Evolutionary conservation across 2,329 filamentous ascomycete species (phyloP).

Genomic region (Stemphylium beticola): DNA sequence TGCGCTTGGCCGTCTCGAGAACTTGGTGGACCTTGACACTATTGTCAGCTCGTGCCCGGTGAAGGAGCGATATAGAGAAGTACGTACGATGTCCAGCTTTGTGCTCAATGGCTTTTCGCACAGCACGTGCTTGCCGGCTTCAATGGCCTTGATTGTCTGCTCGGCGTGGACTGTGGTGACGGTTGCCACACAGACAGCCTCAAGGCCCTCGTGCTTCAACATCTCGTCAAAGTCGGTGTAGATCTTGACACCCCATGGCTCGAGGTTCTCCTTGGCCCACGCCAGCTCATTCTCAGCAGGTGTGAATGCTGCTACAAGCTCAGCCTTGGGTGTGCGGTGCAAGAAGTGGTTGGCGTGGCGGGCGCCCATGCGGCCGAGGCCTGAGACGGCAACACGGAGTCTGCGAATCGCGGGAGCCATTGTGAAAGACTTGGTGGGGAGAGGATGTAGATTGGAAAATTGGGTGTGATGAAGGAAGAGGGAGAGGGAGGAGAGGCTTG

Average conservation of each 20-base stretch:
- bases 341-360: constrained; percentile 57
- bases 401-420: constrained; percentile 47
- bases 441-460: too few species aligned
- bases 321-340: constrained; percentile 53
- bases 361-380: constrained; percentile 59
- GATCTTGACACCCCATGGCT: constrained; percentile 58
- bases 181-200: constrained; percentile 62
- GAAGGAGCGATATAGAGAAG: neutral
- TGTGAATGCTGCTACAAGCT: constrained; percentile 57
- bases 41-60: neutral
- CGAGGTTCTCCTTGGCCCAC: constrained; percentile 60
- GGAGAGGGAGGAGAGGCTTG: too few species aligned
- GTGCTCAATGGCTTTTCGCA: constrained; percentile 68
- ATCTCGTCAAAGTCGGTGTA: constrained; percentile 64
- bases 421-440: constrained; percentile 8
- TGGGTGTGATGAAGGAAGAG: too few species aligned
- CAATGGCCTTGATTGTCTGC: constrained; percentile 63
- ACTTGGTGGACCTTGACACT: constrained; percentile 62
- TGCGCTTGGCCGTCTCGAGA: constrained; percentile 61
- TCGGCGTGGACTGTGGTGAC: constrained; percentile 64
- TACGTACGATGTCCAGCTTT: constrained; percentile 28
- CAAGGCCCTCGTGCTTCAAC: constrained; percentile 61
- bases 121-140: constrained; percentile 61
- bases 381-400: constrained; percentile 54
- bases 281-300: constrained; percentile 50